phyloP scores from a whole-genome alignment of 192 early-diverging fungal genomes.

The Rhizophagus sp. region DNA sequence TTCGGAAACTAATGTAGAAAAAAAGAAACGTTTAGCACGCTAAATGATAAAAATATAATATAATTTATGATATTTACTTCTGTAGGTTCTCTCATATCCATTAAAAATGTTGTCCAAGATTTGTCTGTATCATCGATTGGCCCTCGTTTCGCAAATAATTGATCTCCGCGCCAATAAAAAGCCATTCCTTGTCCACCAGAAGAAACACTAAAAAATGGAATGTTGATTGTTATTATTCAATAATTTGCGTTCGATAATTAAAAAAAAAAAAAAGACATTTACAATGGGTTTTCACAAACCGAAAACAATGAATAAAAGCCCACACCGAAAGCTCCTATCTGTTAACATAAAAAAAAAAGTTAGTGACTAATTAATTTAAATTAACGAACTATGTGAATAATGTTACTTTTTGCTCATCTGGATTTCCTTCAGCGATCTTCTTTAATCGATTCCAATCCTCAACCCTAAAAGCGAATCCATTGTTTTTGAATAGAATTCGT shows the following conservation, averaged over 20 bases:
- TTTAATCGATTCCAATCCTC: conserved; percentile 83
- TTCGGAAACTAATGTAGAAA: background rate
- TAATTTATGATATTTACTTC: conserved; percentile 39
- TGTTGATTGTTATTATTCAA: background rate
- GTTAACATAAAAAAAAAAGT: background rate
- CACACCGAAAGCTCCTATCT: conserved; percentile 80
- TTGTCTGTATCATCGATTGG: conserved; percentile 50
- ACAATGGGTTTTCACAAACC: conserved; percentile 88
- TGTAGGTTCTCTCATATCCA: conserved; percentile 76
- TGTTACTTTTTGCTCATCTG: conserved; percentile 61
- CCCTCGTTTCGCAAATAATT: conserved; percentile 77
- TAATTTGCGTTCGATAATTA: background rate
- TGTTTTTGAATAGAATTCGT: conserved; percentile 72
- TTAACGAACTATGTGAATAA: background rate
- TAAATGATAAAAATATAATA: background rate
- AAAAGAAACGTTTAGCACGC: background rate
- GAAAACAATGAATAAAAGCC: conserved; percentile 89
- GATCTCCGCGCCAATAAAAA: conserved; percentile 88
- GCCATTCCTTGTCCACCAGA: conserved; percentile 79
- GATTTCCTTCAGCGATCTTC: conserved; percentile 92
- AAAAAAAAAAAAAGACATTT: conserved; percentile 29
- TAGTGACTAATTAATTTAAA: background rate
- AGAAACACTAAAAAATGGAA: conserved; percentile 50
- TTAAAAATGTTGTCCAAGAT: conserved; percentile 72
- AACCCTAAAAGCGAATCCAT: conserved; percentile 77